Conservation (phyloP, 2,329 filamentous ascomycete species). For the Paracorniculantispora psalliotae region DNA sequence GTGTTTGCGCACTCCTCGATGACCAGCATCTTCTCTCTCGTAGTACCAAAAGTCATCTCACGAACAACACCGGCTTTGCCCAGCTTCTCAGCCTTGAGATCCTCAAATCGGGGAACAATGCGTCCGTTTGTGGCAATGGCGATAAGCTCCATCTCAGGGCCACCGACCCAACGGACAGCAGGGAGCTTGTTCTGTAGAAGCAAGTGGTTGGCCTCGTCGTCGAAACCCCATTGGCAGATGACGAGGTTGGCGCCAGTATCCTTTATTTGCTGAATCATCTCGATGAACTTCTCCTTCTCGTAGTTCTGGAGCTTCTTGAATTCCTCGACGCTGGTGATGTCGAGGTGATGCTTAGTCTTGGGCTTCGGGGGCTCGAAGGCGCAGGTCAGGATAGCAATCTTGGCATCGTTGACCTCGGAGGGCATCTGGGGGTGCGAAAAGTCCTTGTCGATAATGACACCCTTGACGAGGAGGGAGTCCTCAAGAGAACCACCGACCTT, state of each 20-base stretch:
- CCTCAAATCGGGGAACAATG: conserved; percentile 96
- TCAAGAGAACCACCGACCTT: conserved; percentile 94
- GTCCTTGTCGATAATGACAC: conserved; percentile 98
- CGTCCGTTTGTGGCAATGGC: conserved; percentile 97
- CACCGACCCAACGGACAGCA: conserved; percentile 95
- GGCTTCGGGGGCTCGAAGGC: conserved; percentile 98
- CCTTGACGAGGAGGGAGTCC: conserved; percentile 91
- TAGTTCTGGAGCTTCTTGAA: conserved; percentile 97
- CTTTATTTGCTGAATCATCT: conserved; percentile 99
- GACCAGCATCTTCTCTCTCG: conserved; percentile 97
- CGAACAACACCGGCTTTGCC: conserved; percentile 84
- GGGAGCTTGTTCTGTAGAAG: conserved; percentile 94
- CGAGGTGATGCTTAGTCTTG: conserved; percentile 99
- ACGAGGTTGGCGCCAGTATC: conserved; percentile 93
- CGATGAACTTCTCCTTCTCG: conserved; percentile 91
- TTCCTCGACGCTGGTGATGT: conserved; percentile 94
- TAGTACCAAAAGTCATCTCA: conserved; percentile 96
- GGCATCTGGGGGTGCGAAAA: conserved; percentile 99
- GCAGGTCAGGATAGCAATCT: conserved; percentile 95
- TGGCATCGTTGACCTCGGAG: conserved; percentile 87
- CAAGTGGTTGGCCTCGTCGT: conserved; percentile 97
- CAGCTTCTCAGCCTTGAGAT: conserved; percentile 85
- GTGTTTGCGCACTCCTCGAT: conserved; percentile 99
- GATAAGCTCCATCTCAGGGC: conserved; percentile 96
- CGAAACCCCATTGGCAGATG: conserved; percentile 99